Conservation (phyloP, 371 early-diverging fungal species). For the Circinella minor region DNA sequence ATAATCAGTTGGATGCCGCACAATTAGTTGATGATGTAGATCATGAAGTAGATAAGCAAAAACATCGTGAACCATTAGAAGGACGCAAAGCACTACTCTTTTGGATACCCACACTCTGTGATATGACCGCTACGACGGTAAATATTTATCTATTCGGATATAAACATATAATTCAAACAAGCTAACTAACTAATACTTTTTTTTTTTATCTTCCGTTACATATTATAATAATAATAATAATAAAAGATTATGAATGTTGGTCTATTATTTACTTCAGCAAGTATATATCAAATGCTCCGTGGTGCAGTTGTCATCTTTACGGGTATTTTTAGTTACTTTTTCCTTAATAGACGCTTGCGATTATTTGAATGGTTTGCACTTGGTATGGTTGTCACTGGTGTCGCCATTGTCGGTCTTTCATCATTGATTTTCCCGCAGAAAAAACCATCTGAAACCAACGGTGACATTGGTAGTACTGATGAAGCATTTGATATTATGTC, state of each 20-base stretch:
- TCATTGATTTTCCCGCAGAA: constrained; percentile 60
- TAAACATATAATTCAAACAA: too few species aligned
- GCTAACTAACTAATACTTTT: too few species aligned
- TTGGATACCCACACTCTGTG: constrained; percentile 92
- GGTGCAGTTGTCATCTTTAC: constrained; percentile 95
- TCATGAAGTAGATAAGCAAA: constrained; percentile 22
- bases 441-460: constrained; percentile 22
- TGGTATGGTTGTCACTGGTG: constrained; percentile 79
- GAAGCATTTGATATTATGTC: constrained; percentile 34
- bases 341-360: constrained; percentile 79
- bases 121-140: constrained; percentile 91
- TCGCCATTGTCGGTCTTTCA: constrained; percentile 85
- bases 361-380: constrained; percentile 85
- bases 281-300: constrained; percentile 96
- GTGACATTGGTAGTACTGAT: neutral
- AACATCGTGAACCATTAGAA: constrained; percentile 40
- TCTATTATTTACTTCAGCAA: constrained; percentile 88
- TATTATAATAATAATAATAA: too few species aligned
- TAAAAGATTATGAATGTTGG: constrained; percentile 89
- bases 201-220: too few species aligned
- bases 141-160: constrained; percentile 9
- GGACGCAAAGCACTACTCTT: constrained; percentile 73
- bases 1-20: constrained; percentile 48
- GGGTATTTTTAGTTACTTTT: constrained; percentile 83
- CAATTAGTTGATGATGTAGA: constrained; percentile 41